These are phyloP conservation scores for Datura wrightii DNA, from an alignment of 257 asterid genomes.

Conservation along the genomic window DNA sequence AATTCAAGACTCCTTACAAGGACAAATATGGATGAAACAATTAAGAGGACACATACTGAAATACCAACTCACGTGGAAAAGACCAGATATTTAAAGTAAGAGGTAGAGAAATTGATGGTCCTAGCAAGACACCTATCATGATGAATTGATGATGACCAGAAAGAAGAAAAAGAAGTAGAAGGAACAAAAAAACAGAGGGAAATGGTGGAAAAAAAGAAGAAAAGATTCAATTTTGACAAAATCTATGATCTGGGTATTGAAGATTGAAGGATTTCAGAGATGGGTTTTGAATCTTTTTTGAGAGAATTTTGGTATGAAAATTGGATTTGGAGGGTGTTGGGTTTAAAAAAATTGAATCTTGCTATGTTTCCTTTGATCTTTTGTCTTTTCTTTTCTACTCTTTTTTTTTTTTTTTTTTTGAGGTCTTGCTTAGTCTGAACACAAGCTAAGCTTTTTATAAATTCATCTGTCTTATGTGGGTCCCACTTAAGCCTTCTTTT, in stretches of 20 bases:
- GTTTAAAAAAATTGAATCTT: conserved; percentile 34
- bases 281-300: conserved; percentile 38
- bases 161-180: no score
- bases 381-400: neutral
- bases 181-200: neutral
- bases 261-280: conserved; percentile 33
- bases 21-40: neutral
- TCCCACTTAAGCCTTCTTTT: neutral
- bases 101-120: neutral
- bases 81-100: neutral
- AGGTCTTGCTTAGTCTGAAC: conserved; percentile 28
- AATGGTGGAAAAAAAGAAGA: neutral
- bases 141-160: conserved; percentile 6
- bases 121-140: conserved; percentile 26
- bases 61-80: conserved; percentile 22
- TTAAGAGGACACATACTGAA: neutral
- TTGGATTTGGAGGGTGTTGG: conserved; percentile 39
- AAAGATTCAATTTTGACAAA: neutral
- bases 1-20: conserved; percentile 26
- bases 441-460: conserved; percentile 31
- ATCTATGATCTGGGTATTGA: conserved; percentile 39
- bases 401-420: neutral
- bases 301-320: neutral
- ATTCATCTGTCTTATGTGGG: conserved; percentile 30
- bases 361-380: neutral